A percentile compares a stretch with the other conserved stretches of the same genome.
Conservation (phyloP, 2,329 filamentous ascomycete genomes). For the Phialemoniopsis sp. region DNA sequence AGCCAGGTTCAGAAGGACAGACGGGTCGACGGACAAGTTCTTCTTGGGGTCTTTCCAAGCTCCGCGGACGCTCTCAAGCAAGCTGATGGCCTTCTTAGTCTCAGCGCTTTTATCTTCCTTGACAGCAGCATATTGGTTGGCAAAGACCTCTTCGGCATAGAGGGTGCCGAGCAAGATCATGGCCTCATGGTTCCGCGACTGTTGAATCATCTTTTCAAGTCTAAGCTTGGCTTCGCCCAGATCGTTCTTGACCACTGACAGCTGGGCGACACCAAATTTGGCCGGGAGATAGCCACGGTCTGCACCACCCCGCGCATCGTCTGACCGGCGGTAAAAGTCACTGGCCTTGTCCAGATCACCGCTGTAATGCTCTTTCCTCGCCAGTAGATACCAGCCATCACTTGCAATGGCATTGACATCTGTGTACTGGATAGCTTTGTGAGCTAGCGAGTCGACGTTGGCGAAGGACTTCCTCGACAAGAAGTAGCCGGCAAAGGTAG, state of each 20-base stretch:
- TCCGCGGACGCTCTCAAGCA: conserved; percentile 78
- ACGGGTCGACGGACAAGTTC: conserved; percentile 73
- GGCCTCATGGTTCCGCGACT: conserved; percentile 77
- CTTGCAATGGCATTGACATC: conserved; percentile 96
- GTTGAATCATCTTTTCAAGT: conserved; percentile 89
- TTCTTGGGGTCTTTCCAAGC: conserved; percentile 94
- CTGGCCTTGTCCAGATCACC: conserved; percentile 71
- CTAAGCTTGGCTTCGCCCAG: conserved; percentile 88
- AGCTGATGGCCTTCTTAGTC: conserved; percentile 77
- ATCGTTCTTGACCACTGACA: conserved; percentile 80
- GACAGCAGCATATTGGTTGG: conserved; percentile 63
- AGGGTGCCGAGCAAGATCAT: conserved; percentile 89
- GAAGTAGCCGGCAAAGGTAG: conserved; percentile 88
- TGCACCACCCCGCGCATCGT: conserved; percentile 86
- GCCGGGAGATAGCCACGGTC: conserved; percentile 89
- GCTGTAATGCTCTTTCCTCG: conserved; percentile 83
- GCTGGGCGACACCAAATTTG: conserved; percentile 89
- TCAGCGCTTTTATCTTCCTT: conserved; percentile 87
- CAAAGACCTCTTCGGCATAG: conserved; percentile 92
- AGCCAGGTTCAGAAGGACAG: conserved; percentile 86
- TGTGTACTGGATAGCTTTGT: conserved; percentile 91
- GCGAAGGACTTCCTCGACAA: conserved; percentile 74
- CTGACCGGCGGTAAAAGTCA: conserved; percentile 85
- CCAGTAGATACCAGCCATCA: conserved; percentile 95
- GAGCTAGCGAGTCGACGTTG: conserved; percentile 81